phyloP scores from a whole-genome alignment of 1,139 yeast species.

The Candida tropicalis region DNA sequence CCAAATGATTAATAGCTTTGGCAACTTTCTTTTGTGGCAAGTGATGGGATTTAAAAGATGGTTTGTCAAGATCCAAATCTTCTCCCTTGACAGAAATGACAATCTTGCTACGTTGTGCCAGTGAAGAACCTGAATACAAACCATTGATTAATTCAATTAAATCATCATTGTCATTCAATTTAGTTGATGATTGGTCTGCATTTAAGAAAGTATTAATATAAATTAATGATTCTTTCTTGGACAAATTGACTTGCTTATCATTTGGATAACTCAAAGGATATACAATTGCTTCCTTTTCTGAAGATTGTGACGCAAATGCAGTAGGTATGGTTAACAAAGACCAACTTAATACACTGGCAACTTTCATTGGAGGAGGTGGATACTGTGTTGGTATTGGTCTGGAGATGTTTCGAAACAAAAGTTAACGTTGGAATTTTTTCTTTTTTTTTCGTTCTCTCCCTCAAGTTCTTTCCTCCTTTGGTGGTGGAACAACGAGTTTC shows the following conservation, averaged over 20 bases:
- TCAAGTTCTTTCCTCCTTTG: too few relatives aligned
- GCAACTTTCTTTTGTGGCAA: slow-evolving; percentile 1
- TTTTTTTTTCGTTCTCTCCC: background rate
- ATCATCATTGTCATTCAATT: slow-evolving; percentile 29
- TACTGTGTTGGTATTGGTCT: too few relatives aligned
- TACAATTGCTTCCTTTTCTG: slow-evolving; percentile 13
- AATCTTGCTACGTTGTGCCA: slow-evolving; percentile 29
- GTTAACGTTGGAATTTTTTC: background rate
- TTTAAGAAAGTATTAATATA: slow-evolving; percentile 8
- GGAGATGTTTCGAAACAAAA: too few relatives aligned
- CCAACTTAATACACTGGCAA: slow-evolving; percentile 16
- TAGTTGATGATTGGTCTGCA: slow-evolving; percentile 8
- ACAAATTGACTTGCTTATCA: slow-evolving; percentile 8
- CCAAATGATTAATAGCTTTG: slow-evolving; percentile 17
- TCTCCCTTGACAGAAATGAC: slow-evolving; percentile 42
- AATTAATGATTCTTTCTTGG: slow-evolving; percentile 14
- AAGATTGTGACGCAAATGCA: background rate
- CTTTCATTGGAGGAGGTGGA: slow-evolving; percentile 16
- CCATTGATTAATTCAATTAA: slow-evolving; percentile 30
- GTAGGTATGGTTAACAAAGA: slow-evolving; percentile 12
- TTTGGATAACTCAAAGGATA: slow-evolving; percentile 21
- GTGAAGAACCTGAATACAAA: slow-evolving; percentile 18
- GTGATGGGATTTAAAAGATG: slow-evolving; percentile 19
- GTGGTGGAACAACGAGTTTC: too few relatives aligned
- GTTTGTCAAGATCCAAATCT: slow-evolving; percentile 24